phyloP scores from a whole-genome alignment of 2,329 filamentous ascomycete species.

The Akanthomyces uredinophilus region DNA sequence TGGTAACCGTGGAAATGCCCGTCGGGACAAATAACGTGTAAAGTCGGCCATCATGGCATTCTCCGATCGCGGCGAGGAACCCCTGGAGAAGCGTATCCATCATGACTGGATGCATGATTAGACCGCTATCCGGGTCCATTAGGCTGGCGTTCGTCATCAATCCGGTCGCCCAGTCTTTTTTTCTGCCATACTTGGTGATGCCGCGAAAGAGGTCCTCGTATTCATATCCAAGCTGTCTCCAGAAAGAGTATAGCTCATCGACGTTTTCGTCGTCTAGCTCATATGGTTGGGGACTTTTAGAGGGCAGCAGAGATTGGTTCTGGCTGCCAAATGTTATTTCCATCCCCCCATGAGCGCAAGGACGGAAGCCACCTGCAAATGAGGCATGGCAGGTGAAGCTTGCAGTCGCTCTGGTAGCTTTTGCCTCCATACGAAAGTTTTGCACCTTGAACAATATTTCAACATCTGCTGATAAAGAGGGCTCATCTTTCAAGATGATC shows the following conservation, averaged over 20 bases:
- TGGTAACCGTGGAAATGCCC: neutral
- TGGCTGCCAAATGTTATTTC: neutral
- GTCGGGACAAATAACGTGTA: neutral
- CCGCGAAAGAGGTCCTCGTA: neutral
- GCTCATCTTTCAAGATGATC: neutral
- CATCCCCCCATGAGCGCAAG: neutral
- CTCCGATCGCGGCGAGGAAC: neutral
- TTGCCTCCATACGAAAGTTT: neutral
- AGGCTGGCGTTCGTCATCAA: neutral
- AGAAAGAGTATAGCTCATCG: neutral
- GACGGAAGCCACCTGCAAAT: neutral
- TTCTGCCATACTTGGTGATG: neutral
- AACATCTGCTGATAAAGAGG: neutral
- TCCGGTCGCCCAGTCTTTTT: neutral
- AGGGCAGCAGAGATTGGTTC: neutral
- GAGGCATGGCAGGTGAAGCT: neutral
- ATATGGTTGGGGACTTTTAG: neutral
- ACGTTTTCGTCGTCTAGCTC: neutral
- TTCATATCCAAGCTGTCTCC: neutral
- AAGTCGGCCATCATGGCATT: neutral
- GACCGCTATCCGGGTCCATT: neutral
- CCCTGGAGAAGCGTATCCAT: neutral
- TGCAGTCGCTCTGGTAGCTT: neutral
- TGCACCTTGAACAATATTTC: neutral
- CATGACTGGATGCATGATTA: neutral